phyloP scores from a whole-genome alignment of 495 filamentous ascomycete species.

The Penicillium antarcticum region DNA sequence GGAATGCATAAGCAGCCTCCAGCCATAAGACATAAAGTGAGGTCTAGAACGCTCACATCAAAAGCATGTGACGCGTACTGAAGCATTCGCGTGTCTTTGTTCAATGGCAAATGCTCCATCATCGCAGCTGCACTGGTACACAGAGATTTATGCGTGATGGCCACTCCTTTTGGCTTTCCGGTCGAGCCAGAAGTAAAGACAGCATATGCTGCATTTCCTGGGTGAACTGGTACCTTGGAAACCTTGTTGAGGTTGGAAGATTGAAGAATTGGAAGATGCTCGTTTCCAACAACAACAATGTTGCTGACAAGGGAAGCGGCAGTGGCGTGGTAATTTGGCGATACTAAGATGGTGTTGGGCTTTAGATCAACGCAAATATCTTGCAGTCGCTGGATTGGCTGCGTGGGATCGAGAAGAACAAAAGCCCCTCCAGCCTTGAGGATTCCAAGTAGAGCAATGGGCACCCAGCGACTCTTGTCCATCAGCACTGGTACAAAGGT shows the following conservation, averaged over 20 bases:
- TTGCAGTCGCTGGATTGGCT: constrained; percentile 40
- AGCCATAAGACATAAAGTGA: constrained; percentile 22
- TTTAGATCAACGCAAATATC: constrained; percentile 20
- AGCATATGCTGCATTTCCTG: constrained; percentile 29
- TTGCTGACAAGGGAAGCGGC: background rate
- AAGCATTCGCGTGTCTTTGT: constrained; percentile 38
- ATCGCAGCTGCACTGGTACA: background rate
- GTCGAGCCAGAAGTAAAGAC: constrained; percentile 52
- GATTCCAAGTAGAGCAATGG: background rate
- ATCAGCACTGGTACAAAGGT: background rate
- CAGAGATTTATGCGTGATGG: constrained; percentile 1
- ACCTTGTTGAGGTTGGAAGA: constrained; percentile 6
- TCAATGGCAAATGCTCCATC: background rate
- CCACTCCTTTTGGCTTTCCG: constrained; percentile 44
- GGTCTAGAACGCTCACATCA: constrained; percentile 27
- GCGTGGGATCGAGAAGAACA: constrained; percentile 42
- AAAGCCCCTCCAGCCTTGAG: constrained; percentile 45
- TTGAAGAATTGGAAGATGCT: background rate
- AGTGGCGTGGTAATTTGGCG: background rate
- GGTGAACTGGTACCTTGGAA: constrained; percentile 2
- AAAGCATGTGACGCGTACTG: constrained; percentile 48
- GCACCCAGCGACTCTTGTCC: background rate
- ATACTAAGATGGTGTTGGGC: constrained; percentile 37
- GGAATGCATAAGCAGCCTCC: constrained; percentile 36
- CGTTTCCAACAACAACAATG: background rate